Percentiles rank a stretch among this genome's conserved stretches.
Conservation (phyloP, 768 basidiomycete species). For the Chlorophyllum brunneum region DNA sequence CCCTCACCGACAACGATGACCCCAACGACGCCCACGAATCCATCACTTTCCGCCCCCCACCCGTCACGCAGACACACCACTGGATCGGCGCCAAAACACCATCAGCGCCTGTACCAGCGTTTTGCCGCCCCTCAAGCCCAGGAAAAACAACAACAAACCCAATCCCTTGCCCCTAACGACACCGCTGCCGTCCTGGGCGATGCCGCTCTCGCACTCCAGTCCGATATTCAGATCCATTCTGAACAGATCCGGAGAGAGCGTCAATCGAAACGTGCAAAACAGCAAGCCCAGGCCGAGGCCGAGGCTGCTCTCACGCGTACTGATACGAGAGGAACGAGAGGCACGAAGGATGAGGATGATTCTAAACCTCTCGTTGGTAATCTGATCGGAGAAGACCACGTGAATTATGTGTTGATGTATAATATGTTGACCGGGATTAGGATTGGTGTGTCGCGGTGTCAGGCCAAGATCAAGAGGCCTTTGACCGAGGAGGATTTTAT, state of each 20-base stretch:
- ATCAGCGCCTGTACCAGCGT: conserved; percentile 2
- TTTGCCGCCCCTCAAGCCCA: conserved; percentile 14
- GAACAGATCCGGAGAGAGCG: conserved; percentile 84
- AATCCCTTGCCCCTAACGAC: conserved; percentile 31
- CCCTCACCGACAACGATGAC: neutral
- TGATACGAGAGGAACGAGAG: conserved; percentile 18
- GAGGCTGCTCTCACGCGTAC: conserved; percentile 50
- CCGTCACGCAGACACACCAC: conserved; percentile 64
- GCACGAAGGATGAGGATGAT: conserved; percentile 18
- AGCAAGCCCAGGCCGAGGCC: conserved; percentile 56
- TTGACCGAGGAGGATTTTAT: conserved; percentile 84
- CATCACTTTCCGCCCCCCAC: neutral
- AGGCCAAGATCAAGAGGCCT: conserved; percentile 88
- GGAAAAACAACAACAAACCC: conserved; percentile 16
- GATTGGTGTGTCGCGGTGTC: conserved; percentile 92
- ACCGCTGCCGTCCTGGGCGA: conserved; percentile 29
- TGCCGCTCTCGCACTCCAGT: conserved; percentile 48
- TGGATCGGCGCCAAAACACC: conserved; percentile 39
- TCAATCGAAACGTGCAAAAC: conserved; percentile 64
- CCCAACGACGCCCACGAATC: neutral
- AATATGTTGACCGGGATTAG: conserved; percentile 99
- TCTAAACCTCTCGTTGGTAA: conserved; percentile 84
- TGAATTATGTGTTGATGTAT: conserved; percentile 99
- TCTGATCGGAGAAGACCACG: conserved; percentile 96
- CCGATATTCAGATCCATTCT: conserved; percentile 85